A percentile compares a stretch with the other conserved stretches of the same genome.
phyloP scores from a whole-genome alignment of 2,329 filamentous ascomycete species.

The Fusarium solani-melongenae region DNA sequence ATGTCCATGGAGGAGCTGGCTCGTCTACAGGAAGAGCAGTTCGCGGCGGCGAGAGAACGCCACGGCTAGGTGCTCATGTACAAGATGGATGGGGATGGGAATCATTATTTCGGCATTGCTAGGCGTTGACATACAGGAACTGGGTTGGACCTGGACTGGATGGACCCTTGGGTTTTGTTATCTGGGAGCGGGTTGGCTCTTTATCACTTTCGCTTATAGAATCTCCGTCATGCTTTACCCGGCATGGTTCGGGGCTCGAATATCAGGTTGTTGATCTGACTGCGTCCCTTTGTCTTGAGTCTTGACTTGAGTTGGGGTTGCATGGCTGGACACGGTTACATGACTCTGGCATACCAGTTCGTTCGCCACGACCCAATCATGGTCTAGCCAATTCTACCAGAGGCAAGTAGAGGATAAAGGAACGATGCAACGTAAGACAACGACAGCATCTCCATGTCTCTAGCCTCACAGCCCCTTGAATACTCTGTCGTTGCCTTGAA shows the following conservation, averaged over 20 bases:
- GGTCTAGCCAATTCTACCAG: background rate
- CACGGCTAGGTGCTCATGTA: constrained; percentile 43
- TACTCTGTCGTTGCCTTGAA: constrained; percentile 15
- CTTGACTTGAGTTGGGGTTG: background rate
- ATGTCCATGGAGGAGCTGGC: constrained; percentile 91
- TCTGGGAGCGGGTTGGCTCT: constrained; percentile 24
- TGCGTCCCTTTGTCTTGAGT: background rate
- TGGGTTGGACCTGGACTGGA: constrained; percentile 20
- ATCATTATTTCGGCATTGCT: constrained; percentile 48
- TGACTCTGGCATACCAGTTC: background rate
- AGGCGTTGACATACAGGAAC: constrained; percentile 46
- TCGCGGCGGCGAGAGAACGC: constrained; percentile 73
- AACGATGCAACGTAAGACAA: background rate
- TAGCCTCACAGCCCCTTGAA: background rate
- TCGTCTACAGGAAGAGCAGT: constrained; percentile 89
- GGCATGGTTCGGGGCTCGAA: background rate
- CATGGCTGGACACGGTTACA: background rate
- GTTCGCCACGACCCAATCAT: background rate
- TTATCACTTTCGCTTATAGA: constrained; percentile 43
- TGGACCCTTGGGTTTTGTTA: constrained; percentile 26
- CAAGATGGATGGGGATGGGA: constrained; percentile 24
- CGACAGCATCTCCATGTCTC: background rate
- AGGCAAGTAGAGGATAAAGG: background rate
- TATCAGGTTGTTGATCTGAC: constrained; percentile 2
- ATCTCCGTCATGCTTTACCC: background rate